phyloP scores from a whole-genome alignment of 176 grass and related monocot genomes.

The Luzula sylvatica region DNA sequence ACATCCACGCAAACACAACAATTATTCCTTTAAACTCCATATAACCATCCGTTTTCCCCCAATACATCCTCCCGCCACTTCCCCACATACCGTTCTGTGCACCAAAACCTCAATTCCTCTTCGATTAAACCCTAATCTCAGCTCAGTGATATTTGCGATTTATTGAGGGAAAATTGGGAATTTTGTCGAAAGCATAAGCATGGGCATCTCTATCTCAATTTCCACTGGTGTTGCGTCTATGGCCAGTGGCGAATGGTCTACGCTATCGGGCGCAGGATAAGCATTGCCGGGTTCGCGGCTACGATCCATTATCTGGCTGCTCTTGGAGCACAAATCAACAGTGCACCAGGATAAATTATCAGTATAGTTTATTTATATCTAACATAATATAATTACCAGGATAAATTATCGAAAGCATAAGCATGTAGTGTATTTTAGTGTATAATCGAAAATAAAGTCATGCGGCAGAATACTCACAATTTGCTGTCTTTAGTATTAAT shows the following conservation, averaged over 20 bases:
- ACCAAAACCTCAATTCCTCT: neutral
- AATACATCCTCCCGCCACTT: slow-evolving; percentile 55
- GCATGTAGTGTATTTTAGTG: too few species aligned
- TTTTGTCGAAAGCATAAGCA: slow-evolving; percentile 24
- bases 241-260: slow-evolving; percentile 1
- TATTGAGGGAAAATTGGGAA: slow-evolving; percentile 21
- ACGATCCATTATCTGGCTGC: neutral
- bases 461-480: too few species aligned
- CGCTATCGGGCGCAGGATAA: slow-evolving; percentile 14
- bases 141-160: slow-evolving; percentile 8
- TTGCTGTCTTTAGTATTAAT: too few species aligned
- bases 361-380: too few species aligned
- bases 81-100: slow-evolving; percentile 50
- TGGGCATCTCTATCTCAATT: neutral
- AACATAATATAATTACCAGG: too few species aligned
- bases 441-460: too few species aligned
- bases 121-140: slow-evolving; percentile 17
- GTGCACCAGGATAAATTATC: neutral
- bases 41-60: slow-evolving; percentile 38
- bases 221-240: slow-evolving; percentile 12
- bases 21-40: slow-evolving; percentile 49
- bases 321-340: neutral
- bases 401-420: too few species aligned
- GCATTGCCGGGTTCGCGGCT: neutral
- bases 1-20: slow-evolving; percentile 72